phyloP scores from a whole-genome alignment of 441 rosid species.

The California macrophylla region DNA sequence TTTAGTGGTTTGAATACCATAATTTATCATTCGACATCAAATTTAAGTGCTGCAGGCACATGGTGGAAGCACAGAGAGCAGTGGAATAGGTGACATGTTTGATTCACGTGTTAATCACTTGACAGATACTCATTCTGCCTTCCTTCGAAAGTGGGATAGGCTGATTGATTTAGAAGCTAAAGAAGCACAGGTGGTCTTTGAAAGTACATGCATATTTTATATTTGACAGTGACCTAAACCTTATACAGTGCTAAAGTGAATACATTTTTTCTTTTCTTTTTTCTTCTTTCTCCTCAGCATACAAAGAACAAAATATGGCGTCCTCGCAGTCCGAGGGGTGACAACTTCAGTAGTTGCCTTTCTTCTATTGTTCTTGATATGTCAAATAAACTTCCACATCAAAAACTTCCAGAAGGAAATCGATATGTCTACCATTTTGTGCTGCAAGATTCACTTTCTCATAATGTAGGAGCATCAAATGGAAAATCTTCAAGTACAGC shows the following conservation, averaged over 20 bases:
- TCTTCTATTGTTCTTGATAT: constrained; percentile 74
- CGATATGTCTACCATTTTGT: constrained; percentile 70
- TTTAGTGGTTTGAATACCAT: neutral
- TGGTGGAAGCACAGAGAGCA: constrained; percentile 72
- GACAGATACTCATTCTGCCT: constrained; percentile 45
- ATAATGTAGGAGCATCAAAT: constrained; percentile 24
- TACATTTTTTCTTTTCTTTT: constrained; percentile 9
- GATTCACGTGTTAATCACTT: constrained; percentile 61
- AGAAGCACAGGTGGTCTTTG: constrained; percentile 61
- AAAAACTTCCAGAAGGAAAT: constrained; percentile 38
- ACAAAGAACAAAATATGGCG: constrained; percentile 49
- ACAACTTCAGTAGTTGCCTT: constrained; percentile 40
- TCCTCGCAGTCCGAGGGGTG: constrained; percentile 36
- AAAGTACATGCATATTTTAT: neutral
- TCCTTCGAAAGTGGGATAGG: constrained; percentile 73
- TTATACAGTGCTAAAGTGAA: constrained; percentile 10
- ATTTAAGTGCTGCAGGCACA: constrained; percentile 55
- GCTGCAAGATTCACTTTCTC: constrained; percentile 30
- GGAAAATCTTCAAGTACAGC: constrained; percentile 29
- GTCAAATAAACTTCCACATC: constrained; percentile 35
- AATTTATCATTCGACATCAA: constrained; percentile 6
- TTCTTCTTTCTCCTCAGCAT: constrained; percentile 31
- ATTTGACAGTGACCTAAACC: constrained; percentile 9
- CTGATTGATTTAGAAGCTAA: constrained; percentile 86
- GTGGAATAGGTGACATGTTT: constrained; percentile 79